Percentiles rank a stretch among this genome's conserved stretches.
These are phyloP conservation scores for Solanum chiquidenum DNA, from an alignment of 257 asterid species.

Conservation along the genomic window DNA sequence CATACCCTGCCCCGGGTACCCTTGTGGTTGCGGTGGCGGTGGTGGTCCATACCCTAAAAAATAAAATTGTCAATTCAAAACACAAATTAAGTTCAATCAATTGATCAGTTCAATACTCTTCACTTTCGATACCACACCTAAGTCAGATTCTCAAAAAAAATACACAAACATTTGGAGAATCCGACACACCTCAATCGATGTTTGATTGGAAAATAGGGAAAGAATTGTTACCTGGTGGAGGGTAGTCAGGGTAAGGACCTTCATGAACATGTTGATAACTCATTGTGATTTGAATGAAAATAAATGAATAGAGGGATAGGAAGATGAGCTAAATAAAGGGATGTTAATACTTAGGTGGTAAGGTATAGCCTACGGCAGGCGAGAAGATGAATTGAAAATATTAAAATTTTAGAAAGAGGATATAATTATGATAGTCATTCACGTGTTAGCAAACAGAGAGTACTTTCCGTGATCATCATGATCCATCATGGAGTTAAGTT, in stretches of 20 bases:
- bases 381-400: background rate
- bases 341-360: background rate
- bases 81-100: background rate
- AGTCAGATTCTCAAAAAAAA: too few species aligned
- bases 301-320: background rate
- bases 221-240: conserved; percentile 23
- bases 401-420: too few species aligned
- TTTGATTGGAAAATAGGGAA: too few species aligned
- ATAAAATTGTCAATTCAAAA: background rate
- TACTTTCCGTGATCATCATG: too few species aligned
- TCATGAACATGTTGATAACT: conserved; percentile 27
- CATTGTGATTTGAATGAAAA: conserved; percentile 4
- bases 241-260: conserved; percentile 8
- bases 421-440: too few species aligned
- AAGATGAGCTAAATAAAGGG: background rate
- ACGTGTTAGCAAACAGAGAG: too few species aligned
- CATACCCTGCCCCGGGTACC: conserved; percentile 16
- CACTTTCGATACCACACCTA: too few species aligned
- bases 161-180: too few species aligned
- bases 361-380: background rate
- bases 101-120: too few species aligned
- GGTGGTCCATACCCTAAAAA: conserved; percentile 18
- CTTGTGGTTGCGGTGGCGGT: background rate
- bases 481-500: too few species aligned
- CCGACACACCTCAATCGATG: background rate